phyloP scores from a whole-genome alignment of 306 rosid species.

The Macrotyloma uniflorum region DNA sequence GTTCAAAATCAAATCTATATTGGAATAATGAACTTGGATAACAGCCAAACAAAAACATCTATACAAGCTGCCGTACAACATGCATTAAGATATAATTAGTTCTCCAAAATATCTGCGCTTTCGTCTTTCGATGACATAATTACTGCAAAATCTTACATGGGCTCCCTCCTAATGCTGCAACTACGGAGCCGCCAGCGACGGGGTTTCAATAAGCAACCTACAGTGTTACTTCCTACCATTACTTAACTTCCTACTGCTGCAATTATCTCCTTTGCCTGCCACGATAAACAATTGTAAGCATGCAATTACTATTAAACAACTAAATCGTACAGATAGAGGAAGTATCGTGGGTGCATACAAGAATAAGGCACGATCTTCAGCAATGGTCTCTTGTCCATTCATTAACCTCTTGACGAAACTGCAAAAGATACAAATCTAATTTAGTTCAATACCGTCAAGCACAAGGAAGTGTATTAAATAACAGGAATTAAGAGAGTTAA shows the following conservation, averaged over 20 bases:
- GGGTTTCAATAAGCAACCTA: slow-evolving; percentile 27
- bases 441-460: not conserved
- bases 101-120: slow-evolving; percentile 9
- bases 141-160: not conserved
- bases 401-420: slow-evolving; percentile 50
- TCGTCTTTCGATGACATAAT: slow-evolving; percentile 1
- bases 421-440: slow-evolving; percentile 17
- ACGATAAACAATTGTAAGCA: slow-evolving; percentile 25
- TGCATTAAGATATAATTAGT: not conserved
- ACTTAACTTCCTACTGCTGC: slow-evolving; percentile 70
- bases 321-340: not conserved
- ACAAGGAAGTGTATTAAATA: not conserved
- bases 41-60: slow-evolving; percentile 3
- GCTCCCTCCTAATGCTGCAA: slow-evolving; percentile 58
- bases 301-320: slow-evolving; percentile 31
- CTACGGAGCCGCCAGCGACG: slow-evolving; percentile 56
- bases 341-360: slow-evolving; percentile 43
- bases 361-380: slow-evolving; percentile 60
- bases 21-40: not conserved
- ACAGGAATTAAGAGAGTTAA: not conserved
- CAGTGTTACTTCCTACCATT: slow-evolving; percentile 42
- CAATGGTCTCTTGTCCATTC: slow-evolving; percentile 41
- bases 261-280: slow-evolving; percentile 69
- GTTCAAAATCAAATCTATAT: not conserved
- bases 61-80: slow-evolving; percentile 10